Conservation (phyloP, 1,284 basidiomycete genomes). For the Sanghuangporus weigelae region DNA sequence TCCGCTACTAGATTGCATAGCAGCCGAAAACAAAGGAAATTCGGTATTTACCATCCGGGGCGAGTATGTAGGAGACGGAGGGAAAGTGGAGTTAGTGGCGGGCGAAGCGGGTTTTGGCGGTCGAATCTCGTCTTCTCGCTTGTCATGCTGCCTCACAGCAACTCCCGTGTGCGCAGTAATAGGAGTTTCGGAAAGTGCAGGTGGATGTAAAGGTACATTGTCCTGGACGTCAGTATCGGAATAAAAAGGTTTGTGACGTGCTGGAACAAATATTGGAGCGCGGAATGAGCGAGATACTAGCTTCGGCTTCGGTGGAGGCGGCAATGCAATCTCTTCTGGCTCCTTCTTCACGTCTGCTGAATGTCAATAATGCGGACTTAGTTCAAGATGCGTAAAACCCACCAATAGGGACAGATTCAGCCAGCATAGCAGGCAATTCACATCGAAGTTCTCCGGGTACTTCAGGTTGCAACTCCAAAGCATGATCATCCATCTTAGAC, state of each 20-base stretch:
- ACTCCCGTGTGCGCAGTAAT: too few species aligned
- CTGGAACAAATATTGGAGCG: slow-evolving; percentile 1
- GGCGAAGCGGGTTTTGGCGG: too few species aligned
- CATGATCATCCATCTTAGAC: not conserved
- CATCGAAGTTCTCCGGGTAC: not conserved
- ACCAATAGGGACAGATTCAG: not conserved
- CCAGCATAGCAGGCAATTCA: not conserved
- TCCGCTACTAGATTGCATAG: not conserved
- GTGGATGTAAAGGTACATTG: too few species aligned
- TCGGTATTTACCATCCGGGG: too few species aligned
- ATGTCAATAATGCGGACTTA: not conserved
- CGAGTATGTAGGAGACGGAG: not conserved
- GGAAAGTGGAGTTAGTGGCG: too few species aligned
- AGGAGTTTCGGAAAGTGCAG: too few species aligned
- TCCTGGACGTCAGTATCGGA: not conserved
- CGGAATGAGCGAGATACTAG: not conserved
- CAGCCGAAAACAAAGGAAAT: too few species aligned
- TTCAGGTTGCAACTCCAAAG: not conserved
- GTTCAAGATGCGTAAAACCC: not conserved
- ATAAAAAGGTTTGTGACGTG: not conserved
- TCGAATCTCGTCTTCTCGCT: too few species aligned
- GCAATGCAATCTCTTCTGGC: not conserved
- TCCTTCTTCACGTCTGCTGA: not conserved
- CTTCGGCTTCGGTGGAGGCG: not conserved
- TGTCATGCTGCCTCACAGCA: too few species aligned